Evolutionary conservation across 495 filamentous ascomycete species (phyloP), one percentile per base, ranked within the genome.

Genomic region (Baudoinia panamericana): DNA sequence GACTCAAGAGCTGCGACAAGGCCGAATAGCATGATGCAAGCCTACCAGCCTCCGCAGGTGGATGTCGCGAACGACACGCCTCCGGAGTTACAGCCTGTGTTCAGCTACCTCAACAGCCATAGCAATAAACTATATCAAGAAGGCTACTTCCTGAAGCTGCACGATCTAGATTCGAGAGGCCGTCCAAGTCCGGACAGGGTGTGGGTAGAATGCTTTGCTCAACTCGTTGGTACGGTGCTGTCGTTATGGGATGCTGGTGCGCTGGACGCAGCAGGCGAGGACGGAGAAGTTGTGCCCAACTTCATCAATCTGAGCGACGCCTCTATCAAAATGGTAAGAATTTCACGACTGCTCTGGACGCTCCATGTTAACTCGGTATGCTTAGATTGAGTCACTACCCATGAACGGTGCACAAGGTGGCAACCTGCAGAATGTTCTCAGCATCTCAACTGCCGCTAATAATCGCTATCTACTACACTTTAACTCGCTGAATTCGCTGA

Each of bases 291-390:
- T 25, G 66, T 92, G 15, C 86, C 90, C 16, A 95, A 84, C 33
- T 99, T 93, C 59, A 80, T 99, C 55, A 99, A 99, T 59, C 66
- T 99, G 46, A 86, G 90, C 2, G 90, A 99, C 71, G 87, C 87
- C 10, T 93, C 88, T 1, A 82, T 99, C 53, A 93, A 88, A 56
- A 93, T 94, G 88, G 90, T 94, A 67, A 36, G 63, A 43, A n/a
- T n/a, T n/a, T n/a, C n/a, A n/a, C n/a, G 9, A 28, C 17, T 23
- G 13, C 20, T n/a, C 46, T 58, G 36, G n/a, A n/a, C n/a, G n/a
- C n/a, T n/a, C n/a, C n/a, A 57, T 31, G 8, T 15, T 3, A n/a
- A n/a, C n/a, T n/a, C n/a, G n/a, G 17, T 13, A 31, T 13, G 5
- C 30, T 15, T 53, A 94, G 88, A 88, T 94, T 56, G 87, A 95